Evolutionary conservation across 2,329 filamentous ascomycete species (phyloP).

Genomic region (Fusarium nisikadoi): DNA sequence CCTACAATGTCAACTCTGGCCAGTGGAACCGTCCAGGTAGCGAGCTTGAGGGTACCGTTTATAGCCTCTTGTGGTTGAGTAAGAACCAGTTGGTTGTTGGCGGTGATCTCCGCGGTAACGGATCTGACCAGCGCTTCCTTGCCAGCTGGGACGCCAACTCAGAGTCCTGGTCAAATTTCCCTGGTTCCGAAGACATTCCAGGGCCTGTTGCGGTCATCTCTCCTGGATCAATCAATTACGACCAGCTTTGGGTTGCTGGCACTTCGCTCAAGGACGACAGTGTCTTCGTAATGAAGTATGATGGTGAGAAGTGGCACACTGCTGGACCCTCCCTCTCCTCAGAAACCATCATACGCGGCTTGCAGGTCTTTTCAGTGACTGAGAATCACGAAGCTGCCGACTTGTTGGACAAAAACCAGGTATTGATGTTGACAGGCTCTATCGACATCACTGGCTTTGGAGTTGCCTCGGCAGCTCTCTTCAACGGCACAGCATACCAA

Average conservation of each 20-base stretch:
- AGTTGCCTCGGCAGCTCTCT: conserved; percentile 85
- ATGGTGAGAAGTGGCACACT: conserved; percentile 76
- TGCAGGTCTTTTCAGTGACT: conserved; percentile 83
- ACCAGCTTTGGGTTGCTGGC: conserved; percentile 85
- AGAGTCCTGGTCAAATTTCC: conserved; percentile 72
- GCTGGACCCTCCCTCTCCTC: conserved; percentile 71
- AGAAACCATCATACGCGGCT: conserved; percentile 76
- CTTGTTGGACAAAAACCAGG: conserved; percentile 73
- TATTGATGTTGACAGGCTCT: conserved; percentile 85
- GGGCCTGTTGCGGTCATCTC: conserved; percentile 83
- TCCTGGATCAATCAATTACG: conserved; percentile 75
- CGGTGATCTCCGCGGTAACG: conserved; percentile 77
- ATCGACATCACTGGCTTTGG: conserved; percentile 81
- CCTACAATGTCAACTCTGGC: conserved; percentile 74
- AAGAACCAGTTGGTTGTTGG: conserved; percentile 78
- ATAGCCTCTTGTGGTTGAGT: conserved; percentile 79
- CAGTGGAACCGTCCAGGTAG: conserved; percentile 86
- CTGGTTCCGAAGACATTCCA: conserved; percentile 73
- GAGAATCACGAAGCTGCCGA: conserved; percentile 72
- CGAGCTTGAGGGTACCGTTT: conserved; percentile 75
- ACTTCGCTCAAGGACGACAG: conserved; percentile 70
- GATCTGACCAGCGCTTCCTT: conserved; percentile 70
- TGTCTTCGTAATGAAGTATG: conserved; percentile 83
- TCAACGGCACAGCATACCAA: conserved; percentile 80
- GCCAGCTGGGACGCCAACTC: conserved; percentile 77